Base-by-base conservation (phyloP, 768 basidiomycete species). In the Serendipita sp. region DNA sequence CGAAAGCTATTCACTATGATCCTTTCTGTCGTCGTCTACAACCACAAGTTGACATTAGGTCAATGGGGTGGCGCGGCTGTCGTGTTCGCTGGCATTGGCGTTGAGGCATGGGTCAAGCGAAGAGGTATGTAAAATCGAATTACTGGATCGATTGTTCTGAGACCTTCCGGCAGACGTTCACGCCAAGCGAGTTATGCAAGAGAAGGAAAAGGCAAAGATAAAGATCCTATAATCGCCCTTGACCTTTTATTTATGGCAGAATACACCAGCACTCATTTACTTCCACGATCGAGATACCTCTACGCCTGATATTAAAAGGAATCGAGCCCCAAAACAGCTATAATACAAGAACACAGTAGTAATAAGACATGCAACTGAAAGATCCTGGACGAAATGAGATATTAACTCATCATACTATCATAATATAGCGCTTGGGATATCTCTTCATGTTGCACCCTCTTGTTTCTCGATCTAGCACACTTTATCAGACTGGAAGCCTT, bases 1-100 rank as follows among this genome's bases (percentile, higher is more conserved):
- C 81, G 96, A 65, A 98, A 98, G 76, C 78, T 99, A 73, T 93
- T 96, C 75, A 98, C 96, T 7, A 99, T 99, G 94, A 78, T 99
- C 15, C 79, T 99, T 46, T 95, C 92, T 16, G 94, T 99, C 4
- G 73, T 94, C 32, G 81, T 98, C 0, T 98, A 96, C 72, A 86
- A 89, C 70, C 96, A 98, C 74, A 82, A 77, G 68, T 78, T 99
- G 63, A 85, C 86, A 0, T 54, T 72, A 1, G 93, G 93, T 1
- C 96, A 98, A 73, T 98, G 95, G 96, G 70, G 82, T 2, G 96
- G 96, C n/a, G 85, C 94, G 0, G 86, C 75, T 1, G 83, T 93
- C 18, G 96, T 98, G 1, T 98, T 99, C 74, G 84, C 84, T n/a
- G 96, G 93, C 1, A 96, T 98, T 66, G 92, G 89, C 0, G 80